Conservation (phyloP, 2,329 filamentous ascomycete species). For the Macrophomina tecta region DNA sequence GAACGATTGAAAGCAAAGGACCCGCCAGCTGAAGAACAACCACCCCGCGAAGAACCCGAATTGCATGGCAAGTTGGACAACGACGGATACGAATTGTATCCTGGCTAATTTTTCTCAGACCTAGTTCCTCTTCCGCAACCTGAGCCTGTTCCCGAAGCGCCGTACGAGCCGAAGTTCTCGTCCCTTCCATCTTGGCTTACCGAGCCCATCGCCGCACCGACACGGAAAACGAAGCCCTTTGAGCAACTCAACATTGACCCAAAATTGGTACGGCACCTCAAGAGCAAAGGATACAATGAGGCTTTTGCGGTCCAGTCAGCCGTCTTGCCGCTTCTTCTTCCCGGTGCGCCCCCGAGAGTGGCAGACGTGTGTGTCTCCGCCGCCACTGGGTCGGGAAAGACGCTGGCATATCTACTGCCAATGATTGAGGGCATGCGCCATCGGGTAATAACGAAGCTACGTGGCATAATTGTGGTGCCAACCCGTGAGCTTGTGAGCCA, state of each 20-base stretch:
- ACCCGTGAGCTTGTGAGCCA: conserved; percentile 91
- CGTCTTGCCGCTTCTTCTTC: conserved; percentile 79
- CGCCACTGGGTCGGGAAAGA: conserved; percentile 95
- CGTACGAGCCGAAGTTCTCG: conserved; percentile 71
- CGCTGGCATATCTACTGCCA: conserved; percentile 86
- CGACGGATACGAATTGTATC: background rate
- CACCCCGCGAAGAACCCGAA: conserved; percentile 44
- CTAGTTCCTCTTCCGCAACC: conserved; percentile 85
- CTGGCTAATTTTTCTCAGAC: conserved; percentile 49
- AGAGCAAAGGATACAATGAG: conserved; percentile 70
- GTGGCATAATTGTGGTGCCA: conserved; percentile 84
- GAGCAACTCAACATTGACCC: conserved; percentile 66
- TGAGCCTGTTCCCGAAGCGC: conserved; percentile 62
- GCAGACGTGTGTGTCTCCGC: conserved; percentile 91
- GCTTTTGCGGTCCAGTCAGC: conserved; percentile 83
- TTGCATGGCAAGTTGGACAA: conserved; percentile 55
- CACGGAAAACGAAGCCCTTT: conserved; percentile 67
- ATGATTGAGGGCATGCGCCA: conserved; percentile 78
- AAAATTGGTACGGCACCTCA: conserved; percentile 66
- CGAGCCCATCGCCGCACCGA: conserved; percentile 71
- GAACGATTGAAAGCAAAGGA: conserved; percentile 27
- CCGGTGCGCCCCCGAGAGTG: conserved; percentile 63
- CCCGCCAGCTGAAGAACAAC: conserved; percentile 32
- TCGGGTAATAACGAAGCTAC: conserved; percentile 68
- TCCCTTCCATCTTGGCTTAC: conserved; percentile 83